Conservation (phyloP, 78 protist species). For the Polysphondylium violaceum region DNA sequence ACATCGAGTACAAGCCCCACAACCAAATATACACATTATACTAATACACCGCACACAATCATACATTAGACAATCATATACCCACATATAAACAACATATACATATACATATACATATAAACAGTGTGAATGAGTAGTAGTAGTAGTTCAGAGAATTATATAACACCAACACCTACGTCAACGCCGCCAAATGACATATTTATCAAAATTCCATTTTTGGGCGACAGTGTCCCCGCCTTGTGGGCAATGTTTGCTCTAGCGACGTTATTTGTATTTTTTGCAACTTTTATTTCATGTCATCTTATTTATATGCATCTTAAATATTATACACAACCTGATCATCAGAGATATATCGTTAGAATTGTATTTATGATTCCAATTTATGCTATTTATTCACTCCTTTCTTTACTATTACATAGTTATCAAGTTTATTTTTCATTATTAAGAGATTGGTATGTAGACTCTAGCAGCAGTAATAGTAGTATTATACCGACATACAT, state of each 20-base stretch:
- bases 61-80: too few species aligned
- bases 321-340: constrained; percentile 25
- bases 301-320: constrained; percentile 36
- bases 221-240: constrained; percentile 39
- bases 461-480: background rate
- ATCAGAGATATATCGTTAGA: constrained; percentile 41
- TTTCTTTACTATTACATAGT: background rate
- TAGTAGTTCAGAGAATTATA: too few species aligned
- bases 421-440: constrained; percentile 25
- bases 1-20: too few species aligned
- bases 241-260: constrained; percentile 71
- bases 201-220: constrained; percentile 34
- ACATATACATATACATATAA: too few species aligned
- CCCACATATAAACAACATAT: too few species aligned
- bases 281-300: constrained; percentile 40
- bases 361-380: constrained; percentile 40
- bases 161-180: too few species aligned
- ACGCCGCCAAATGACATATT: constrained; percentile 14
- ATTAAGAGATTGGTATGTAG: constrained; percentile 26
- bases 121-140: too few species aligned
- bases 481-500: background rate
- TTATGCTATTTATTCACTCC: constrained; percentile 4
- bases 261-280: constrained; percentile 58
- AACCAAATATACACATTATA: too few species aligned
- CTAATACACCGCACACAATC: too few species aligned